These are phyloP conservation scores for Colletotrichum sojae DNA, from an alignment of 2,329 filamentous ascomycete species.

Conservation along the genomic window DNA sequence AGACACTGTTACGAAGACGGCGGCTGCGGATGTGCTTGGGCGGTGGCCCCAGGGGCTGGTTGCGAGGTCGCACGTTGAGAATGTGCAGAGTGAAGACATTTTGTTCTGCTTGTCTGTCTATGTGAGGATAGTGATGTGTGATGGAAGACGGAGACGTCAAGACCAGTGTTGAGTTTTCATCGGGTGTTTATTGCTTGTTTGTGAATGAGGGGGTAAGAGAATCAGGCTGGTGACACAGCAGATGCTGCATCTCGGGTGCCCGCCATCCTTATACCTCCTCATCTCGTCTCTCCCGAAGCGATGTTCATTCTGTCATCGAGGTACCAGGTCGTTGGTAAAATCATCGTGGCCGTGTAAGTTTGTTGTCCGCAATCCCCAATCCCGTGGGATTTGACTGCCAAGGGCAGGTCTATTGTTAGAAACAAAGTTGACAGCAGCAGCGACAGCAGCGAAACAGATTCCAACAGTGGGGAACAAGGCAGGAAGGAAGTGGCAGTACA, in stretches of 20 bases:
- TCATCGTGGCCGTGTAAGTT: constrained; percentile 18
- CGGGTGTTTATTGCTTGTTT: neutral
- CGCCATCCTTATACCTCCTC: constrained; percentile 4
- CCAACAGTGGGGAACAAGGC: constrained; percentile 1
- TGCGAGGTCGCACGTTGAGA: constrained; percentile 42
- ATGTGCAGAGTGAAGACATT: constrained; percentile 40
- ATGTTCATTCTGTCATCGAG: neutral
- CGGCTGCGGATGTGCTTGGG: constrained; percentile 37
- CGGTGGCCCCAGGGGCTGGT: constrained; percentile 46
- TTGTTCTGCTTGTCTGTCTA: neutral
- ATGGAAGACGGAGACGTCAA: neutral
- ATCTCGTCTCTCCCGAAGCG: neutral
- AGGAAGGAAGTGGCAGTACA: constrained; percentile 31
- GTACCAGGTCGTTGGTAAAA: neutral
- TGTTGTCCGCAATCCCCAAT: neutral
- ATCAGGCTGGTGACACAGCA: neutral
- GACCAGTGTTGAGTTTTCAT: neutral
- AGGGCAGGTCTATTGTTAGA: constrained; percentile 30
- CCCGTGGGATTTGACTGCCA: neutral
- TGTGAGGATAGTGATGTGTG: neutral
- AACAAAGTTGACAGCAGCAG: constrained; percentile 1
- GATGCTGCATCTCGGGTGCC: neutral
- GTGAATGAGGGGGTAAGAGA: neutral
- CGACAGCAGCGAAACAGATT: too few relatives aligned
- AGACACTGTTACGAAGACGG: constrained; percentile 44